Percentiles rank a stretch among this genome's conserved stretches.
These are phyloP conservation scores for Mucor indicus DNA, from an alignment of 371 early-diverging fungal species.

Conservation along the genomic window DNA sequence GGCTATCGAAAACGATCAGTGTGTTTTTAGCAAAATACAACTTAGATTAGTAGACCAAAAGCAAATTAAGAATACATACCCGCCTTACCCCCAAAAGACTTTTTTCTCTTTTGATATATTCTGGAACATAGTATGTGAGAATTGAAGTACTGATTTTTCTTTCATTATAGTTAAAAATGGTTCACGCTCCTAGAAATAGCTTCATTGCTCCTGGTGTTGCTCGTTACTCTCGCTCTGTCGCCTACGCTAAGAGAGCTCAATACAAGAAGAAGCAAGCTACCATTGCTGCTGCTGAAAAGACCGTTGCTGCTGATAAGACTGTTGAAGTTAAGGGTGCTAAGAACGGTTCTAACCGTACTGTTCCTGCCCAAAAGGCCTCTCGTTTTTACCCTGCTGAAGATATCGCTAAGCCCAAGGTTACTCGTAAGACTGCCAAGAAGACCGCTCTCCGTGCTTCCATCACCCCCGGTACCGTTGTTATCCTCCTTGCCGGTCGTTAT, in stretches of 20 bases:
- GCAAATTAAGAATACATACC: not conserved
- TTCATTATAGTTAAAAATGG: conserved; percentile 38
- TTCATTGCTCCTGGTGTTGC: conserved; percentile 81
- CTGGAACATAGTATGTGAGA: too few relatives aligned
- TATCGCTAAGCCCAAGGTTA: conserved; percentile 70
- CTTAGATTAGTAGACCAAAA: too few relatives aligned
- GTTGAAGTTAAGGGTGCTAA: conserved; percentile 76
- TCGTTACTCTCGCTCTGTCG: conserved; percentile 78
- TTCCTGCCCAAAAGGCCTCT: conserved; percentile 72
- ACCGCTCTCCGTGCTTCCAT: conserved; percentile 84
- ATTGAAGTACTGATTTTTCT: not conserved
- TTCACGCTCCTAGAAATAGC: conserved; percentile 71
- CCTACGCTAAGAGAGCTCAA: conserved; percentile 79
- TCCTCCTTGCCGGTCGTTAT: conserved; percentile 95
- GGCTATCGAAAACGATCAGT: too few relatives aligned
- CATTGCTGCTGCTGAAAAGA: conserved; percentile 48
- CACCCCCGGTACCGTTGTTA: conserved; percentile 96
- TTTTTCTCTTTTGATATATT: not conserved
- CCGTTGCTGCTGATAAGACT: conserved; percentile 63
- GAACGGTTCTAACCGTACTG: conserved; percentile 78
- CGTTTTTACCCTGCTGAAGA: conserved; percentile 90
- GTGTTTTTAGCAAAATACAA: too few relatives aligned
- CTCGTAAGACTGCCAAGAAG: conserved; percentile 78
- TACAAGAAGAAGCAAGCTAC: conserved; percentile 77
- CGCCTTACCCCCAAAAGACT: not conserved